These are phyloP conservation scores for Aspergillus fructus DNA, from an alignment of 2,329 filamentous ascomycete genomes.

Conservation along the genomic window DNA sequence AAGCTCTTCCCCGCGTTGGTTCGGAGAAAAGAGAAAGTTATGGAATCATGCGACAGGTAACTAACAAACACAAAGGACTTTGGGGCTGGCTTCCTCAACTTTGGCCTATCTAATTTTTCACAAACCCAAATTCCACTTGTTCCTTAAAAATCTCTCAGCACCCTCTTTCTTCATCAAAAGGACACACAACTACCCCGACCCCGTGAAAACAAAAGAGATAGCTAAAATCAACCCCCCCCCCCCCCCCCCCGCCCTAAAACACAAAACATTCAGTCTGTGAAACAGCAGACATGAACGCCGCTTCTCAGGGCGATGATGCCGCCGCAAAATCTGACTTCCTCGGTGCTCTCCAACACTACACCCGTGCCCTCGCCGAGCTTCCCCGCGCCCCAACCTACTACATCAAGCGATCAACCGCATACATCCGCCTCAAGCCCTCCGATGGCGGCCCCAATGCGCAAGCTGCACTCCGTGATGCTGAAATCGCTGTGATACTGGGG, in stretches of 20 bases:
- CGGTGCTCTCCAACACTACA: conserved; percentile 67
- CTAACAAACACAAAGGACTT: neutral
- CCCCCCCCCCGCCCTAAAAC: neutral
- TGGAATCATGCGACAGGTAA: neutral
- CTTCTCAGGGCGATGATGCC: conserved; percentile 59
- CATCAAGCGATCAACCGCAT: conserved; percentile 76
- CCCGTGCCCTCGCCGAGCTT: conserved; percentile 61
- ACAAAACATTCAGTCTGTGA: neutral
- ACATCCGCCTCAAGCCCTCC: conserved; percentile 60
- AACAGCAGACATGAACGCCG: conserved; percentile 48
- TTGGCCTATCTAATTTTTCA: neutral
- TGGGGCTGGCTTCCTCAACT: neutral
- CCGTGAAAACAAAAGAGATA: neutral
- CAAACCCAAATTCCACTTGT: neutral
- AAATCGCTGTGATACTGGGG: conserved; percentile 63
- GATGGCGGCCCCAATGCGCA: conserved; percentile 43
- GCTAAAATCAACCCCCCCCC: neutral
- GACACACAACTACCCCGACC: neutral
- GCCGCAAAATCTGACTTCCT: conserved; percentile 64
- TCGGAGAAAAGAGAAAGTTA: conserved; percentile 8
- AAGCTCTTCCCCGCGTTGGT: conserved; percentile 8
- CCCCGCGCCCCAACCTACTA: conserved; percentile 75
- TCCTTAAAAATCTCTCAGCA: neutral
- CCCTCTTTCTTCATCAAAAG: neutral
- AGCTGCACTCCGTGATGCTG: conserved; percentile 66